A percentile compares a stretch with the other conserved stretches of the same genome.
Conservation (phyloP, 2,329 filamentous ascomycete species). For the Fusarium sp. region DNA sequence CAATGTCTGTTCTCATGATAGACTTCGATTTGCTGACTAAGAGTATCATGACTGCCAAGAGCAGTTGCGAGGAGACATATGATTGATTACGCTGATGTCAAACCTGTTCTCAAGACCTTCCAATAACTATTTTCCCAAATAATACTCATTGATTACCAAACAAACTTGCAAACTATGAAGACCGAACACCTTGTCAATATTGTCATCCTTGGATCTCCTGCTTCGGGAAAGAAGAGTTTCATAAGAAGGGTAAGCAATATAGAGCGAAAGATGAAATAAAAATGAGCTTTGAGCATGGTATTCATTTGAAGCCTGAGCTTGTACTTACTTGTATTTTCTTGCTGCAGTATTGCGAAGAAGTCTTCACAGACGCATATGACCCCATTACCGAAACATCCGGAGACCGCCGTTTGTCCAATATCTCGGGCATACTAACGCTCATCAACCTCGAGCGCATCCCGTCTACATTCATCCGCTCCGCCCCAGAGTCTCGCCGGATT, state of each 20-base stretch:
- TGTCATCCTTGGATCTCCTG: conserved; percentile 34
- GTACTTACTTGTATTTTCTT: not conserved
- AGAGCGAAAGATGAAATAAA: not conserved
- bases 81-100: conserved; percentile 5
- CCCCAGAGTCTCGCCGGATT: conserved; percentile 19
- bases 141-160: not conserved
- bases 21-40: conserved; percentile 36
- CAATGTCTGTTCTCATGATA: conserved; percentile 17
- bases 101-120: not conserved
- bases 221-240: conserved; percentile 41
- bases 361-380: conserved; percentile 39
- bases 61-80: conserved; percentile 20
- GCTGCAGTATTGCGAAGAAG: conserved; percentile 33
- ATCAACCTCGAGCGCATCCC: conserved; percentile 38
- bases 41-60: conserved; percentile 35
- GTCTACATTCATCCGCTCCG: conserved; percentile 27
- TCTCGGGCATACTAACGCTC: conserved; percentile 23
- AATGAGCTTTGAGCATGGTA: not conserved
- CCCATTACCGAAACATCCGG: conserved; percentile 35
- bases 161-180: conserved; percentile 12
- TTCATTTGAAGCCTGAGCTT: not conserved
- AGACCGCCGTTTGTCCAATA: conserved; percentile 30
- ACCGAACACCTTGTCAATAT: conserved; percentile 32
- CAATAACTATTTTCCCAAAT: not conserved
- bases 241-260: conserved; percentile 38